Percentiles rank a stretch among this genome's conserved stretches.
Evolutionary conservation across 108 stramenopile species (phyloP).

Genomic region (Mayamaea pseudoterrestris): DNA sequence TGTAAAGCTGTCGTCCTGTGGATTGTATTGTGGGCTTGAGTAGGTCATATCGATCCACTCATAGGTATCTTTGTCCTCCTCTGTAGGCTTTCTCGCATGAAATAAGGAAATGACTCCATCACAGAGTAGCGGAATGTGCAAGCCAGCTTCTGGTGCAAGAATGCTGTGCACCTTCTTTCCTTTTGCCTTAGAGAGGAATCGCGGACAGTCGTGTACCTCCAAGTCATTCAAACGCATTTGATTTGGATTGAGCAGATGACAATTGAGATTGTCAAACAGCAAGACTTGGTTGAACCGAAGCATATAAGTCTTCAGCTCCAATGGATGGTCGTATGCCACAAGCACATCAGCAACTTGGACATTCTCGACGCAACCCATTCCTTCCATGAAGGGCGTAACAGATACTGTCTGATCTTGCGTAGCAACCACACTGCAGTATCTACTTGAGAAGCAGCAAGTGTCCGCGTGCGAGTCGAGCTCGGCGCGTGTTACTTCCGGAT

Average conservation of each 20-base stretch:
- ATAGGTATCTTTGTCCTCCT: not conserved
- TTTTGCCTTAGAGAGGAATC: no score
- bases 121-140: conserved; percentile 3
- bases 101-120: not conserved
- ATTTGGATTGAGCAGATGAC: conserved; percentile 22
- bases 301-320: conserved; percentile 13
- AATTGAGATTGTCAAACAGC: conserved; percentile 10
- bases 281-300: conserved; percentile 21
- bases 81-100: not conserved
- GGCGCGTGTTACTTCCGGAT: no score
- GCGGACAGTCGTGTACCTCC: conserved; percentile 11
- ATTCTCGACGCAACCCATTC: not conserved
- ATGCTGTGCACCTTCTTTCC: no score
- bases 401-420: conserved; percentile 4
- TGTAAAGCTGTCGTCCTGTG: not conserved
- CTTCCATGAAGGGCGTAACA: conserved; percentile 5
- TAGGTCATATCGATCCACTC: not conserved
- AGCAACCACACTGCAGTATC: no score
- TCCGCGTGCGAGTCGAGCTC: conserved; percentile 25
- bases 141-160: not conserved
- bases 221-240: conserved; percentile 22
- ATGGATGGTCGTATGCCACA: conserved; percentile 14
- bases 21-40: not conserved
- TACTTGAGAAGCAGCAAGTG: conserved; percentile 11
- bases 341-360: conserved; percentile 22